Base-by-base conservation (phyloP, 805 yeast species). In the Aciculoconidium aculeatum region DNA sequence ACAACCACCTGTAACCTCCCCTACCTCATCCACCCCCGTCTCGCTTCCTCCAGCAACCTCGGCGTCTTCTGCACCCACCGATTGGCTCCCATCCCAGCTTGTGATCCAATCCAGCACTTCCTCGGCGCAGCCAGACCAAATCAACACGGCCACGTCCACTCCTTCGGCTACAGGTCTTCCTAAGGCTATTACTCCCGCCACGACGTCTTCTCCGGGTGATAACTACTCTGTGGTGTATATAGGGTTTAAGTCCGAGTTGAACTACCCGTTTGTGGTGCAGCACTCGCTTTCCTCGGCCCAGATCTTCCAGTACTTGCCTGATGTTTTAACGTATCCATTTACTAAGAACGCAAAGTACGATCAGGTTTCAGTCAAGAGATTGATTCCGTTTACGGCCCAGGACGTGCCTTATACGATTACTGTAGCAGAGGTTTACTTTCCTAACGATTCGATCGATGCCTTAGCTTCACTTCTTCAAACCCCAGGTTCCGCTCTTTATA, bases 351-450 rank as follows among this genome's bases (percentile, higher is more conserved):
- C 40, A 4, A 34, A 36, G n/a, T 45, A 41, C 21, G 49, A 70
- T 5, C 58, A 61, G 16, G 72, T 84, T 13, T 52, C 75, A 6
- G 85, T 88, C 40, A 60, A 65, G 35, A 74, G 79, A 51, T 67
- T 90, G 44, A 77, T 80, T 36, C 97, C 97, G 21, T 82, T 77
- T 49, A 67, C 77, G 11, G 70, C 84, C 2, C 34, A 40, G 9
- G 67, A 61, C 17, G 47, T 61, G 32, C 40, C 55, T 25, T 90
- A 85, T 54, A 71, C 86, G 36, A 84, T 84, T 32, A 82, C 96
- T 0, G 83, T 88, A 37, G 97, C 96, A 5, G 81, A 81, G 51
- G 80, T 85, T 32, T 86, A 82, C 51, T 80, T 86, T 61, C 95
- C 95, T 13, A 51, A 58, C 7, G 51, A 55, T 8, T 56, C 68